Evolutionary conservation across 2,329 filamentous ascomycete species (phyloP).

Genomic region (Xylaria sp.): DNA sequence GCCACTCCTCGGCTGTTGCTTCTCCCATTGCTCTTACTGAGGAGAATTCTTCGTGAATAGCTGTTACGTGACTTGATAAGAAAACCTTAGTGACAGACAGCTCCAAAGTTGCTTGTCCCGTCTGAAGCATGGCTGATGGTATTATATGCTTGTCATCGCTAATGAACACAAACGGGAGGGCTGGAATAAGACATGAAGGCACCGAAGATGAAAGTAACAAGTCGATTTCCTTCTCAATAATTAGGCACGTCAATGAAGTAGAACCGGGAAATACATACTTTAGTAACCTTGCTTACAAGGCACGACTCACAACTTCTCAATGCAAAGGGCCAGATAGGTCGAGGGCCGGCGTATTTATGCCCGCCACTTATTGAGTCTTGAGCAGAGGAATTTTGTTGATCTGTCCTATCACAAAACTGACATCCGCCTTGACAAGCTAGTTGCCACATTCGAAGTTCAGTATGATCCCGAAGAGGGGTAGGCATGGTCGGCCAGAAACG

Average conservation of each 20-base stretch:
- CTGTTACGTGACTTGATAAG: slow-evolving; percentile 69
- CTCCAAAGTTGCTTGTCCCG: slow-evolving; percentile 57
- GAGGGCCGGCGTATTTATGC: slow-evolving; percentile 69
- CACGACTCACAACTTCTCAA: slow-evolving; percentile 75
- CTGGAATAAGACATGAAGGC: slow-evolving; percentile 71
- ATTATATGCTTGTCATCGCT: slow-evolving; percentile 71
- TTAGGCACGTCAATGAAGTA: slow-evolving; percentile 38
- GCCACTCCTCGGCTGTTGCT: slow-evolving; percentile 79
- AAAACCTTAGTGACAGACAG: slow-evolving; percentile 73
- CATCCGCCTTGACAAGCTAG: slow-evolving; percentile 72
- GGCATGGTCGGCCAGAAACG: slow-evolving; percentile 75
- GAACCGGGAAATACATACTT: slow-evolving; percentile 62
- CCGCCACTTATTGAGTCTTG: slow-evolving; percentile 66
- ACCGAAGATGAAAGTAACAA: slow-evolving; percentile 70
- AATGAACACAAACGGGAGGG: slow-evolving; percentile 75
- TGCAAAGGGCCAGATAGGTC: slow-evolving; percentile 77
- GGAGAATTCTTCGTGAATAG: slow-evolving; percentile 70
- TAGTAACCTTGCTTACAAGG: slow-evolving; percentile 68
- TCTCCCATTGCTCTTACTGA: slow-evolving; percentile 73
- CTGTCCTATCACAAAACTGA: slow-evolving; percentile 71
- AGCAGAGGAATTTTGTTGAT: slow-evolving; percentile 43
- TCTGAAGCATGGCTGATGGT: slow-evolving; percentile 65
- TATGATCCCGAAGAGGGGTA: slow-evolving; percentile 70
- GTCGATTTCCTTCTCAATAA: slow-evolving; percentile 71
- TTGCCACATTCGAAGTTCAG: slow-evolving; percentile 82